These are phyloP conservation scores for Kodamaea sagamina DNA, from an alignment of 805 yeast genomes.

Conservation along the genomic window DNA sequence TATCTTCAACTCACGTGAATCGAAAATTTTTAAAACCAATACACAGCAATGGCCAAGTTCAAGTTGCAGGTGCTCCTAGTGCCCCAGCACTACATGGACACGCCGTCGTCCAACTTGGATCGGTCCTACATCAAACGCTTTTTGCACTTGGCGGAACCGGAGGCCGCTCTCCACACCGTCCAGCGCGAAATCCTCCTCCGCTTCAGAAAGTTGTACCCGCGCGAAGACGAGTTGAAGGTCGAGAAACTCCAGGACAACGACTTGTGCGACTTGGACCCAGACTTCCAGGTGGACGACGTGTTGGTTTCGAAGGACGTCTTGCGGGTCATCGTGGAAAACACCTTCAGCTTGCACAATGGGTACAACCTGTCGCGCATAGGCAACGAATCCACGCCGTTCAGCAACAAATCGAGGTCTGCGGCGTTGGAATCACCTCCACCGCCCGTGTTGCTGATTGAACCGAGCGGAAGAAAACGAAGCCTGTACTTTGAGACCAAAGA, in stretches of 20 bases:
- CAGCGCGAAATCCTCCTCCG: constrained; percentile 56
- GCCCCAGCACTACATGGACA: constrained; percentile 26
- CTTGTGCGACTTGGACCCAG: constrained; percentile 79
- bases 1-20: too few species aligned
- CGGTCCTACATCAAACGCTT: constrained; percentile 46
- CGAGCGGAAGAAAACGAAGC: constrained; percentile 20
- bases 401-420: not conserved
- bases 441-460: constrained; percentile 19
- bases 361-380: constrained; percentile 5
- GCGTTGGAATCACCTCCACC: constrained; percentile 24
- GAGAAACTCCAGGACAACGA: constrained; percentile 65
- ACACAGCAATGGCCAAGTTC: constrained; percentile 23
- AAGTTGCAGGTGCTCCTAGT: constrained; percentile 41
- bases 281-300: constrained; percentile 63
- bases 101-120: constrained; percentile 23
- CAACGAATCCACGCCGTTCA: constrained; percentile 8
- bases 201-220: constrained; percentile 66
- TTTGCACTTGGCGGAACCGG: constrained; percentile 59
- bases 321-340: constrained; percentile 36
- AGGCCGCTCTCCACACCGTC: constrained; percentile 48
- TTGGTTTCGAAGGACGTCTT: constrained; percentile 45
- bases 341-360: constrained; percentile 12
- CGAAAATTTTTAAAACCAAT: constrained; percentile 1
- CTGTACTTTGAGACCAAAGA: constrained; percentile 28
- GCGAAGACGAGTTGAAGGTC: constrained; percentile 54